A percentile compares a stretch with the other conserved stretches of the same genome.
Evolutionary conservation across 345 rosid genomes (phyloP).

Genomic region (Eucalyptus decipiens): DNA sequence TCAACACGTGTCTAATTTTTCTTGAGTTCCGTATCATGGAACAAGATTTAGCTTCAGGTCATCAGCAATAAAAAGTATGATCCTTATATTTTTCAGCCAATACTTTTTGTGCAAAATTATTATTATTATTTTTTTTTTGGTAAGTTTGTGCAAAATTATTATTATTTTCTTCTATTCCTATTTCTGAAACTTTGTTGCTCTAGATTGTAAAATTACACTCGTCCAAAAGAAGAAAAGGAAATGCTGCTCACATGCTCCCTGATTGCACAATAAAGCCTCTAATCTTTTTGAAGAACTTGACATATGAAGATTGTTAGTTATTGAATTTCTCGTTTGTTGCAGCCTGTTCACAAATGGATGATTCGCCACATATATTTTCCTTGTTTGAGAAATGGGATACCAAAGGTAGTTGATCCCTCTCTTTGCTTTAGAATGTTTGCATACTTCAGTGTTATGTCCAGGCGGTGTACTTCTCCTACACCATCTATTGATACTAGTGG

Average conservation of each 20-base stretch:
- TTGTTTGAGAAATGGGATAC: conserved; percentile 61
- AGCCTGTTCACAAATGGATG: conserved; percentile 99
- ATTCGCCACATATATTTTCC: conserved; percentile 95
- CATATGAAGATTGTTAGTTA: background rate
- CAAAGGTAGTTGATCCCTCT: conserved; percentile 42
- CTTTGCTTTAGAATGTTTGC: background rate
- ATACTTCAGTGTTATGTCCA: background rate
- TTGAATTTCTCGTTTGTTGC: conserved; percentile 8
- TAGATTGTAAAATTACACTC: background rate
- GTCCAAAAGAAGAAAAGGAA: background rate
- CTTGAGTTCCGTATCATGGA: background rate
- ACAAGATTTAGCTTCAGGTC: background rate
- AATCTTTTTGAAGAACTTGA: background rate
- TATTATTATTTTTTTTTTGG: background rate
- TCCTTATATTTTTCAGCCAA: background rate
- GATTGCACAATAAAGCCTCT: background rate
- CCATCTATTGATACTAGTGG: background rate
- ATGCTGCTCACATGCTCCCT: background rate
- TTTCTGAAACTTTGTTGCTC: background rate
- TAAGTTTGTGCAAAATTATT: background rate
- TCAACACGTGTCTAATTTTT: background rate
- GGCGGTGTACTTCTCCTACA: background rate
- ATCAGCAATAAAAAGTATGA: background rate
- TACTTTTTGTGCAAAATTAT: background rate
- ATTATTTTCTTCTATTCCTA: background rate